These are phyloP conservation scores for Anethum foeniculum DNA, from an alignment of 140 eudicot genomes.

Conservation along the genomic window DNA sequence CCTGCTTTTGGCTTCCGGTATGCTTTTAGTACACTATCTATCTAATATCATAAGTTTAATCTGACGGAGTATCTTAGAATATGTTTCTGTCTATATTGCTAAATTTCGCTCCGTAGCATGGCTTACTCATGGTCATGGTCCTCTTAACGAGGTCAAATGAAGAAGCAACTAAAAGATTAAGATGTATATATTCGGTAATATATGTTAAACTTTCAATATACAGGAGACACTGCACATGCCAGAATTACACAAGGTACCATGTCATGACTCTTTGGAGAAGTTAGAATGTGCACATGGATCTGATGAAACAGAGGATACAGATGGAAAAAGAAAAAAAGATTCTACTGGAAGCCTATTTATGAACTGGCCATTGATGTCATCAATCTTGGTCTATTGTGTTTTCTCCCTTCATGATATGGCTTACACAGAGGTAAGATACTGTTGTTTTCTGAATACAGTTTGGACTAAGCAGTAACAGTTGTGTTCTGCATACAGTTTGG, in stretches of 20 bases:
- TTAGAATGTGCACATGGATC: constrained; percentile 28
- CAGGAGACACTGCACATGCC: constrained; percentile 85
- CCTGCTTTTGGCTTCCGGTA: constrained; percentile 43
- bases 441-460: background rate
- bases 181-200: background rate
- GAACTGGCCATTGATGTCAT: constrained; percentile 93
- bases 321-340: constrained; percentile 17
- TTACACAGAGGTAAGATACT: constrained; percentile 54
- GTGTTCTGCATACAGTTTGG: background rate
- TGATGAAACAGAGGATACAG: constrained; percentile 13
- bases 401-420: constrained; percentile 92
- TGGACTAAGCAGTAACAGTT: background rate
- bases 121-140: background rate
- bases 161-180: background rate
- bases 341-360: constrained; percentile 39
- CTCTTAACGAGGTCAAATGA: background rate
- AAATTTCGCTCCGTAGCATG: background rate
- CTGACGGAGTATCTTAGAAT: background rate
- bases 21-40: background rate
- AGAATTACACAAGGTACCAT: constrained; percentile 12
- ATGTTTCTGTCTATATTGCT: background rate
- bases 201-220: background rate
- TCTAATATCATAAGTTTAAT: background rate
- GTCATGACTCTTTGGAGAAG: constrained; percentile 27
- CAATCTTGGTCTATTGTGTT: constrained; percentile 61